Conservation (phyloP, 1,139 yeast species). For the Tardiomyces digboiensis region DNA sequence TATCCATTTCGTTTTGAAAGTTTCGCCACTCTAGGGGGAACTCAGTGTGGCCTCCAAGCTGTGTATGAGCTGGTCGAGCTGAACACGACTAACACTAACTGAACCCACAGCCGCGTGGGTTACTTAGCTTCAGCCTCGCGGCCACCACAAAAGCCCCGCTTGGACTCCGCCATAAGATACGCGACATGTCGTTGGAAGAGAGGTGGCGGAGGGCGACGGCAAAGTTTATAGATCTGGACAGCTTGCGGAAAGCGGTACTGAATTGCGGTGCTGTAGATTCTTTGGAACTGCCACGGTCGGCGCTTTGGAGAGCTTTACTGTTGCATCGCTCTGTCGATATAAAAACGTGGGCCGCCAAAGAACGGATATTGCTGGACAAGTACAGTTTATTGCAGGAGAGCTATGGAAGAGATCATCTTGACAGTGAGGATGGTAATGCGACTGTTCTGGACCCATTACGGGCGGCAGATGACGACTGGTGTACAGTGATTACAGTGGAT, state of each 20-base stretch:
- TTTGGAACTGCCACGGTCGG: background rate
- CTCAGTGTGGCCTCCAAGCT: too few species aligned
- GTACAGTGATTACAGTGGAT: slow-evolving; percentile 27
- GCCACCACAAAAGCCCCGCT: background rate
- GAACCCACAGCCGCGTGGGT: too few species aligned
- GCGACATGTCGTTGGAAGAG: background rate
- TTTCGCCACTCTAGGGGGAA: too few species aligned
- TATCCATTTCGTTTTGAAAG: too few species aligned
- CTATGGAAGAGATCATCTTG: background rate
- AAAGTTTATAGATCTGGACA: background rate
- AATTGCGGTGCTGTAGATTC: background rate
- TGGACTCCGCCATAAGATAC: background rate
- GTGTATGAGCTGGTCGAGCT: too few species aligned
- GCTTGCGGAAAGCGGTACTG: background rate
- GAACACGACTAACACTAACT: too few species aligned
- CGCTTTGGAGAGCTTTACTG: background rate
- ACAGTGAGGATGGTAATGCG: background rate
- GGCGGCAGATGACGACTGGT: background rate
- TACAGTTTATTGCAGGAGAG: background rate
- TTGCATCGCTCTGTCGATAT: background rate
- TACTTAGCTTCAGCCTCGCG: too few species aligned
- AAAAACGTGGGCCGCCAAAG: background rate
- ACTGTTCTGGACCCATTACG: background rate
- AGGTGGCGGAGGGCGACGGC: background rate
- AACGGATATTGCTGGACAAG: background rate